Conservation (phyloP, 208 protist species). For the Trypanosoma congolense region DNA sequence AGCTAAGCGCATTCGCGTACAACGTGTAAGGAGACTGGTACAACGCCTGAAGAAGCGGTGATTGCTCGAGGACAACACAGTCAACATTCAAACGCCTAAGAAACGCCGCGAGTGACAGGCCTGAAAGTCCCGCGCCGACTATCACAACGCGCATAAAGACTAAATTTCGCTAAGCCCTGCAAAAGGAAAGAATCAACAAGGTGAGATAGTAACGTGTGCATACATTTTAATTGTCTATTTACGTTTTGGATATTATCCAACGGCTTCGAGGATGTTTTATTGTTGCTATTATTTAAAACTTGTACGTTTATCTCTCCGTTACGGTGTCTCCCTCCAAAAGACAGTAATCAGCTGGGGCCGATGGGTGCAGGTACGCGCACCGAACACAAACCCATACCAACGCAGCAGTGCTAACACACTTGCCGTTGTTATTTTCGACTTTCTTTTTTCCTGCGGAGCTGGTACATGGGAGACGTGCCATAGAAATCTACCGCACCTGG, state of each 20-base stretch:
- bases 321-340: not conserved
- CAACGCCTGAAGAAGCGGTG: conserved; percentile 53
- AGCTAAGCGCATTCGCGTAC: conserved; percentile 85
- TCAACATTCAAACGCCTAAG: conserved; percentile 77
- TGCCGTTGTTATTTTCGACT: too few species aligned
- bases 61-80: conserved; percentile 82
- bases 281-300: too few species aligned
- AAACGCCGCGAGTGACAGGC: conserved; percentile 75
- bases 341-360: not conserved
- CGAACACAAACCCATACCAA: too few species aligned
- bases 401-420: too few species aligned
- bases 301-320: not conserved
- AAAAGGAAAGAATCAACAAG: not conserved
- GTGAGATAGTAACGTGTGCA: not conserved
- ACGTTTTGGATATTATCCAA: too few species aligned
- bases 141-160: conserved; percentile 76
- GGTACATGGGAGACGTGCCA: too few species aligned
- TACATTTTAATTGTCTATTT: too few species aligned
- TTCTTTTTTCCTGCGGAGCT: too few species aligned
- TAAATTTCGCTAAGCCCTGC: not conserved
- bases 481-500: too few species aligned
- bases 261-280: too few species aligned
- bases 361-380: not conserved
- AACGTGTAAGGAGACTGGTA: conserved; percentile 66
- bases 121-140: conserved; percentile 80